phyloP scores from a whole-genome alignment of 805 yeast species.

The Hanseniaspora pseudoguilliermondii region DNA sequence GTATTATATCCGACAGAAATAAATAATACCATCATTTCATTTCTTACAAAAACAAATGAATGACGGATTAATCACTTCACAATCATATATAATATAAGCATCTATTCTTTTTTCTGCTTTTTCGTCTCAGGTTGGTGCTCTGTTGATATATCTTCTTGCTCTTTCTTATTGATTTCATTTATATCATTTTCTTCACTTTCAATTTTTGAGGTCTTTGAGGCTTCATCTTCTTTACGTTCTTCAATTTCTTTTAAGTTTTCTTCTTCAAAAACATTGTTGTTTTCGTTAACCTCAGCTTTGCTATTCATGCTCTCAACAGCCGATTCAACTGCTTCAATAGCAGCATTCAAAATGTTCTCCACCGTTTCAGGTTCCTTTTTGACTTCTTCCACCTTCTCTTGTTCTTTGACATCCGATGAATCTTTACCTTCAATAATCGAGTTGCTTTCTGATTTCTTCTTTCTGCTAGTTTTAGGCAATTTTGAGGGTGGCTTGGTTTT shows the following conservation, averaged over 20 bases:
- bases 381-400: neutral
- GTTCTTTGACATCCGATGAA: neutral
- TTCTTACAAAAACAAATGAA: too few relatives aligned
- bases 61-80: too few relatives aligned
- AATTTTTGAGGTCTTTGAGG: neutral
- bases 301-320: neutral
- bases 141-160: neutral
- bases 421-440: neutral
- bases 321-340: conserved; percentile 3
- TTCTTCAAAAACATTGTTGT: conserved; percentile 19
- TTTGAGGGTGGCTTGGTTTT: neutral
- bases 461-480: neutral
- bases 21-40: too few relatives aligned
- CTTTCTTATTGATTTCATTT: neutral
- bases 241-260: conserved; percentile 22
- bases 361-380: conserved; percentile 1
- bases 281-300: neutral
- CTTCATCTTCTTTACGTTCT: conserved; percentile 9
- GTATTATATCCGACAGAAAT: too few relatives aligned
- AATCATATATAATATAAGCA: too few relatives aligned
- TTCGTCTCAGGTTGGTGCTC: neutral
- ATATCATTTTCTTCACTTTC: neutral
- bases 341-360: conserved; percentile 5
- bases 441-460: neutral
- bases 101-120: neutral